Percentiles rank a stretch among this genome's conserved stretches.
phyloP scores from a whole-genome alignment of 306 rosid species.

The Trifolium pratense region DNA sequence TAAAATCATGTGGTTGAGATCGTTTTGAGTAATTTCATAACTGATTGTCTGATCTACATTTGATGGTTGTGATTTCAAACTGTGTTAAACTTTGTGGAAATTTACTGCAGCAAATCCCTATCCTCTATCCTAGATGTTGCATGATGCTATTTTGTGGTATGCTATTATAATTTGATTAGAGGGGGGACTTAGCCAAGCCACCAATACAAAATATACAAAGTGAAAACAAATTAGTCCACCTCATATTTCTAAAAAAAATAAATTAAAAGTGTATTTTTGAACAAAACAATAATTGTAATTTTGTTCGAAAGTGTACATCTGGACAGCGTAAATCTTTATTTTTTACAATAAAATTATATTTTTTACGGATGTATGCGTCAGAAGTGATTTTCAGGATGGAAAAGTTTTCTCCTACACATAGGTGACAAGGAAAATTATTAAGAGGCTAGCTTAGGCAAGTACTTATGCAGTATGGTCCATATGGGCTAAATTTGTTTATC shows the following conservation, averaged over 20 bases:
- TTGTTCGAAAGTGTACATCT: neutral
- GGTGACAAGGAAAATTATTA: conserved; percentile 32
- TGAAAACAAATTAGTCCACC: neutral
- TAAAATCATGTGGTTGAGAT: no score
- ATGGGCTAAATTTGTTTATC: conserved; percentile 36
- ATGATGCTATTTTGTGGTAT: conserved; percentile 41
- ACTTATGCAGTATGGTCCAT: conserved; percentile 50
- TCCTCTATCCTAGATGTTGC: conserved; percentile 63
- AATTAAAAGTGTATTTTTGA: neutral
- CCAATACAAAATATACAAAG: conserved; percentile 30
- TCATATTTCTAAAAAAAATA: neutral
- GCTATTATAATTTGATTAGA: conserved; percentile 36
- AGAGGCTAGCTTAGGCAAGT: conserved; percentile 40
- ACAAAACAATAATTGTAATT: neutral
- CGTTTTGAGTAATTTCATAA: no score
- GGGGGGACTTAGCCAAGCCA: conserved; percentile 43
- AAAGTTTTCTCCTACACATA: neutral
- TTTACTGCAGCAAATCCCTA: no score
- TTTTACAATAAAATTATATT: neutral
- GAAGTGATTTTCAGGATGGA: neutral
- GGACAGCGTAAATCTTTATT: neutral
- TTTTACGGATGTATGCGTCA: neutral
- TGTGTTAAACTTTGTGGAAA: no score
- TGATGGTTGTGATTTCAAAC: no score
- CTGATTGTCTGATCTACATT: no score